These are phyloP conservation scores for Sordaria brevicollis DNA, from an alignment of 495 filamentous ascomycete species.

Conservation along the genomic window DNA sequence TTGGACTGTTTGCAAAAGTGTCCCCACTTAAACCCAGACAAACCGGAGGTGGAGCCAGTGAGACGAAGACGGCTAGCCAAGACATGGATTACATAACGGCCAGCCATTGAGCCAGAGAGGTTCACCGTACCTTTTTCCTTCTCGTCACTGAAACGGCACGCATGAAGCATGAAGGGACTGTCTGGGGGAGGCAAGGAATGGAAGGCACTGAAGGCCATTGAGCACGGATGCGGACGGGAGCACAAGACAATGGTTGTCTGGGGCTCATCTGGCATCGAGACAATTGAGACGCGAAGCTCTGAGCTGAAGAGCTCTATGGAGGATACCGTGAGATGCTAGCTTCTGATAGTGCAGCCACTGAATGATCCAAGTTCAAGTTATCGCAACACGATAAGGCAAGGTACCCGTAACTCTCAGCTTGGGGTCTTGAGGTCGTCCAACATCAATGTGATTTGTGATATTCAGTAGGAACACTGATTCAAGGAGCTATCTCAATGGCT, in stretches of 20 bases:
- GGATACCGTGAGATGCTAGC: background rate
- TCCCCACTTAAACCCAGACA: background rate
- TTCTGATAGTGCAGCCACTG: background rate
- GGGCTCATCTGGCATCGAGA: background rate
- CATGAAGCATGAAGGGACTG: background rate
- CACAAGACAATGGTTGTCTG: background rate
- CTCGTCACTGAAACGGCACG: background rate
- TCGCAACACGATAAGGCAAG: background rate
- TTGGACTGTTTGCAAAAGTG: background rate
- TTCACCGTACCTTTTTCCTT: background rate
- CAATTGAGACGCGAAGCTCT: background rate
- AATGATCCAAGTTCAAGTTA: no score
- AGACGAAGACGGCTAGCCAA: background rate
- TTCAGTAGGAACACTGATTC: background rate
- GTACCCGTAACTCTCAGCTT: background rate
- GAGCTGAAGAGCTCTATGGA: background rate
- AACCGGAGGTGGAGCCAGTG: background rate
- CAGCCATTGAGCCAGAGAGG: background rate
- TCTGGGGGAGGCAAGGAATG: background rate
- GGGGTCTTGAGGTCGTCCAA: background rate
- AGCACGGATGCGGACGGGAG: background rate
- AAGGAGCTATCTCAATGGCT: background rate
- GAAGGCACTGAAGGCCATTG: background rate
- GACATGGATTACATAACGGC: background rate
- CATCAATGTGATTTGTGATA: background rate